A percentile compares a stretch with the other conserved stretches of the same genome.
Evolutionary conservation across 345 rosid genomes (phyloP).

Genomic region (Noccaea caerulescens): DNA sequence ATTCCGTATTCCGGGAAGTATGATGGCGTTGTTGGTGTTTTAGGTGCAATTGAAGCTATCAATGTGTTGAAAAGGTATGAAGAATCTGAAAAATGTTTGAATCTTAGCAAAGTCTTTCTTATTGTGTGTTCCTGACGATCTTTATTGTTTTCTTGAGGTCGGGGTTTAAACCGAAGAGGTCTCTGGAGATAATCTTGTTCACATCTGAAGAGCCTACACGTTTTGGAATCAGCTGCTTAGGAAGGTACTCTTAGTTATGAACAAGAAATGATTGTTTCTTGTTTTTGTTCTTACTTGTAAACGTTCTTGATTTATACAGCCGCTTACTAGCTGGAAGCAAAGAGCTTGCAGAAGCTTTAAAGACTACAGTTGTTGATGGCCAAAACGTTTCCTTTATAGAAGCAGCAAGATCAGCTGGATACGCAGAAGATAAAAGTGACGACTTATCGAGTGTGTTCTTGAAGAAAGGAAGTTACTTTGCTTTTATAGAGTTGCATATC

Average conservation of each 20-base stretch:
- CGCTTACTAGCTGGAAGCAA: constrained; percentile 81
- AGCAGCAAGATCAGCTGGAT: constrained; percentile 87
- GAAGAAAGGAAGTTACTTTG: constrained; percentile 73
- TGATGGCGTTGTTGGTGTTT: constrained; percentile 96
- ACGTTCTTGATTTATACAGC: constrained; percentile 48
- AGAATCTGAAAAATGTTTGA: constrained; percentile 2
- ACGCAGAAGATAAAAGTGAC: constrained; percentile 55
- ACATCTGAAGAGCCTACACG: constrained; percentile 98
- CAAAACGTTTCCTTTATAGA: constrained; percentile 77
- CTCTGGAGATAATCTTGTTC: constrained; percentile 81
- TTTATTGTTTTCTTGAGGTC: constrained; percentile 52
- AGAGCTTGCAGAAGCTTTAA: constrained; percentile 61
- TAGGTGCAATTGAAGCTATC: constrained; percentile 95
- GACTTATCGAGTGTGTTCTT: constrained; percentile 64
- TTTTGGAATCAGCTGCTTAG: constrained; percentile 93
- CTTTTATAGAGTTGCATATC: constrained; percentile 90
- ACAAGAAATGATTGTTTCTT: background rate
- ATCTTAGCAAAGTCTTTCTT: background rate
- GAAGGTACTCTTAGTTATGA: constrained; percentile 58
- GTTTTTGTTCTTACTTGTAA: constrained; percentile 16
- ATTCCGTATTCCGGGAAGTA: constrained; percentile 96
- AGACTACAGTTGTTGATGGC: constrained; percentile 61
- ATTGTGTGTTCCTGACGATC: background rate
- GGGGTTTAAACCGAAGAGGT: constrained; percentile 82
- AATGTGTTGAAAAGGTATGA: constrained; percentile 79